These are phyloP conservation scores for Nigrospora osmanthi DNA, from an alignment of 2,329 filamentous ascomycete species.

Conservation along the genomic window DNA sequence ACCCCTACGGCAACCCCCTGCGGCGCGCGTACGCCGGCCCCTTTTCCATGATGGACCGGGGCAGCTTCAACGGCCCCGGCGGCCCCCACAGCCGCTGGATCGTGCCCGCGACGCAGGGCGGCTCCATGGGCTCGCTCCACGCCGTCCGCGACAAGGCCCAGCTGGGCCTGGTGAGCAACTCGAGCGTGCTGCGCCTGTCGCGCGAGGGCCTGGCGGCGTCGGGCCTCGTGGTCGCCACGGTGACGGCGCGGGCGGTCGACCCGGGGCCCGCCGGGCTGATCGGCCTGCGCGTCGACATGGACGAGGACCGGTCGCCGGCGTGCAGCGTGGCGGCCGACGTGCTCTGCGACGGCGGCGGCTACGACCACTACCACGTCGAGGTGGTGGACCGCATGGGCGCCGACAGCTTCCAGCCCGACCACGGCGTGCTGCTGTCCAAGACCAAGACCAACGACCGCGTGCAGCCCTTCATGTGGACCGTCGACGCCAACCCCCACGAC, in stretches of 20 bases:
- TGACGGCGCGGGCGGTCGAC: slow-evolving; percentile 39
- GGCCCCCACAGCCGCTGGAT: slow-evolving; percentile 45
- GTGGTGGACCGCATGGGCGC: slow-evolving; percentile 46
- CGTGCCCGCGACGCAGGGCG: slow-evolving; percentile 39
- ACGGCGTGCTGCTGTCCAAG: slow-evolving; percentile 46
- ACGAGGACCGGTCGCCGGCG: slow-evolving; percentile 31
- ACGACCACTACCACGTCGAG: slow-evolving; percentile 43
- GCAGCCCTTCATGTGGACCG: slow-evolving; percentile 44
- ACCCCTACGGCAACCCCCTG: slow-evolving; percentile 36
- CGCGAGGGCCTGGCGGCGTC: slow-evolving; percentile 31
- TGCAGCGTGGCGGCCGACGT: slow-evolving; percentile 33
- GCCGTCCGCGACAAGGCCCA: slow-evolving; percentile 45
- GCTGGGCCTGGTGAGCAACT: slow-evolving; percentile 36
- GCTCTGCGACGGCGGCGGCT: slow-evolving; percentile 42
- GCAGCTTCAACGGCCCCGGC: slow-evolving; percentile 44
- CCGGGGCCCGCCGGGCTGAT: slow-evolving; percentile 29
- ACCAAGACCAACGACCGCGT: slow-evolving; percentile 33
- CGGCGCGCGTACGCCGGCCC: slow-evolving; percentile 41
- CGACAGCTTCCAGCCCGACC: slow-evolving; percentile 42
- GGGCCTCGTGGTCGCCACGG: slow-evolving; percentile 33
- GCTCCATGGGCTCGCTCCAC: slow-evolving; percentile 41
- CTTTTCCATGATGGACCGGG: slow-evolving; percentile 44
- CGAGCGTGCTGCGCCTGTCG: slow-evolving; percentile 34
- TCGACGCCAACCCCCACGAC: slow-evolving; percentile 46
- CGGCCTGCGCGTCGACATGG: slow-evolving; percentile 38